Base-by-base conservation (phyloP, 2,329 filamentous ascomycete species). In the Remersonia thermophila region DNA sequence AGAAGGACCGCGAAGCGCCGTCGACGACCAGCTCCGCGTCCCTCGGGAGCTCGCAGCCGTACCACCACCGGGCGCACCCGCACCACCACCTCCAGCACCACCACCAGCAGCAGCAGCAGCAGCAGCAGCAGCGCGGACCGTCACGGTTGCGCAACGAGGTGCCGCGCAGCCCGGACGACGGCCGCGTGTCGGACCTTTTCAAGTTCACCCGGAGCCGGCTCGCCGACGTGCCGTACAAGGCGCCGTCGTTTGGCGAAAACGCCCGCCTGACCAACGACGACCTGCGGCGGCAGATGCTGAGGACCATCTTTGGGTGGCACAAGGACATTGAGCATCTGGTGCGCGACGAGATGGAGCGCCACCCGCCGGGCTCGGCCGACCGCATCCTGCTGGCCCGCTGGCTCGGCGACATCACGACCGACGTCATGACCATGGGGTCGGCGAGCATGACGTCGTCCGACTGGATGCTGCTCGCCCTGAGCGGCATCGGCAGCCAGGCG, bases 401-500 rank as follows among this genome's bases (percentile, higher is more conserved):
- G 91, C 71, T 98, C 0, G 86, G 87, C 11, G 83, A 94, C 43
- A 75, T 84, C 27, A 78, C 85, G 40, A 71, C 80, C 1, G 85
- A 94, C 50, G 71, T 85, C 28, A 83, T 94, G 72, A 71, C 77
- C 9, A 76, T 83, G 2, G 83, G 76, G 30, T 81, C 85, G 0
- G 77, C 89, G 47, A 80, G 83, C n/a, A 87, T 91, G 71, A 89
- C 85, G 8, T 85, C 83, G 2, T 83, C 84, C 0, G 91, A 96
- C 58, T 98, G 91, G 91, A 95, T 98, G 85, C 63, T 96, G 40
- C 65, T 98, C 26, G 89, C 91, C 9, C 61, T 98, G 35, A 93
- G 84, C 52, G 83, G 84, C 28, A 93, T 96, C 59, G 85, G 83
- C 35, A 73, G 77, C 3, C 67, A 76, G 42, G 68, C 75, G 27